Conservation (phyloP, 352 stramenopile genomes). For the Phytophthora palmivora region DNA sequence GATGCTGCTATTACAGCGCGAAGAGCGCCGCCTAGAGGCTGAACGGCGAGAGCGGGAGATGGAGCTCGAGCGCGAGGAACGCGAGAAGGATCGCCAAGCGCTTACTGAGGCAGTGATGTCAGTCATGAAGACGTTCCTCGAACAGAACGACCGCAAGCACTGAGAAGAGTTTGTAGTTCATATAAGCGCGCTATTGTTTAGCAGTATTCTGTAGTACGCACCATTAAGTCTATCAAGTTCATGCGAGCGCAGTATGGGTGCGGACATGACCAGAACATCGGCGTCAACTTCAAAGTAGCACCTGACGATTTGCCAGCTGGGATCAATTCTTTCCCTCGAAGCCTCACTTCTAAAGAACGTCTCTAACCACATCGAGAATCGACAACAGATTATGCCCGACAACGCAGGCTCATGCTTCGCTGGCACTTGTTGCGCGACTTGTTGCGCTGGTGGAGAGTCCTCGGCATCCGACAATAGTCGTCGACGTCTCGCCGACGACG, state of each 20-base stretch:
- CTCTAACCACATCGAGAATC: slow-evolving; percentile 17
- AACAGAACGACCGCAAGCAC: slow-evolving; percentile 24
- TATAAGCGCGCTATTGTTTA: slow-evolving; percentile 23
- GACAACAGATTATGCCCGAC: slow-evolving; percentile 22
- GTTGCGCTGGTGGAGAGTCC: slow-evolving; percentile 11
- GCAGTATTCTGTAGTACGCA: slow-evolving; percentile 16
- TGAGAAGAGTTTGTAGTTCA: slow-evolving; percentile 28
- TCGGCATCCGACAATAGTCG: slow-evolving; percentile 19
- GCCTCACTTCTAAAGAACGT: slow-evolving; percentile 29
- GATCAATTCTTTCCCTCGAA: slow-evolving; percentile 19
- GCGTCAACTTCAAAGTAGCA: slow-evolving; percentile 20
- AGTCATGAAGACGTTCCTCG: slow-evolving; percentile 39
- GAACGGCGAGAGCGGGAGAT: slow-evolving; percentile 38
- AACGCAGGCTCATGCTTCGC: slow-evolving; percentile 29
- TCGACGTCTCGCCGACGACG: slow-evolving; percentile 26
- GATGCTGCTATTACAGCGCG: slow-evolving; percentile 37
- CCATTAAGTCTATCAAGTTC: slow-evolving; percentile 1
- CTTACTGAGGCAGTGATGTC: slow-evolving; percentile 33
- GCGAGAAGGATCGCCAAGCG: slow-evolving; percentile 40
- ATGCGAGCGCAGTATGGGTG: not conserved
- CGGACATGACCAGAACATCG: slow-evolving; percentile 1
- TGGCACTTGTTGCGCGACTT: slow-evolving; percentile 27
- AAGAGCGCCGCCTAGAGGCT: slow-evolving; percentile 36
- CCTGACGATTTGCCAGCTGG: slow-evolving; percentile 29
- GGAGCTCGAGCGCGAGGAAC: slow-evolving; percentile 35